Percentiles rank a stretch among this genome's conserved stretches.
phyloP scores from a whole-genome alignment of 805 yeast species.

The Naumovozyma baii region DNA sequence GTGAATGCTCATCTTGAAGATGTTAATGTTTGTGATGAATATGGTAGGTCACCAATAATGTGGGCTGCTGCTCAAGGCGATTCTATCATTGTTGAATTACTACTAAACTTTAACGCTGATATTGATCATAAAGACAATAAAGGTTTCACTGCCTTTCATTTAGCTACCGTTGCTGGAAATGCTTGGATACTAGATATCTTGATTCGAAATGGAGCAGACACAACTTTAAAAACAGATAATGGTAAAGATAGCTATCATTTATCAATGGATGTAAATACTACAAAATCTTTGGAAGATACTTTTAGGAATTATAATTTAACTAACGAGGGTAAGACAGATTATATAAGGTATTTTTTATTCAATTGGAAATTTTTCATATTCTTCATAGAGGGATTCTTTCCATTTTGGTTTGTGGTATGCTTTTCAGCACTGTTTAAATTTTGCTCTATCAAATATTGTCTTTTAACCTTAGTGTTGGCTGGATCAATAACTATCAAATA shows the following conservation, averaged over 20 bases:
- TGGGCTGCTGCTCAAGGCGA: constrained; percentile 54
- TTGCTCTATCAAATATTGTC: neutral
- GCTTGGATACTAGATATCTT: constrained; percentile 46
- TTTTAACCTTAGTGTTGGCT: neutral
- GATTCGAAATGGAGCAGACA: constrained; percentile 52
- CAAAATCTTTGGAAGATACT: constrained; percentile 25
- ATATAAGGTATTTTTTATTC: neutral
- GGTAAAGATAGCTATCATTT: constrained; percentile 54
- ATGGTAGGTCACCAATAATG: constrained; percentile 34
- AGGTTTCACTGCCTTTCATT: constrained; percentile 69
- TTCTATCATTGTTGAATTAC: constrained; percentile 54
- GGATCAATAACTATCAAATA: neutral
- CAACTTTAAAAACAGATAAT: constrained; percentile 39
- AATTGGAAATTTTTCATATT: neutral
- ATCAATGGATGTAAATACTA: constrained; percentile 64
- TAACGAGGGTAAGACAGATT: constrained; percentile 20
- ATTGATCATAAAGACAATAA: constrained; percentile 48
- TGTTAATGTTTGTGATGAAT: constrained; percentile 56
- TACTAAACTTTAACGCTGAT: constrained; percentile 63
- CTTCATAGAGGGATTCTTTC: neutral
- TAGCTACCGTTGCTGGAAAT: constrained; percentile 71
- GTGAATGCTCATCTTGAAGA: constrained; percentile 33
- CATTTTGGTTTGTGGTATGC: neutral
- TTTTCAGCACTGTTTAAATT: neutral
- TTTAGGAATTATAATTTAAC: constrained; percentile 52